Conservation (phyloP, 257 asterid species). For the Orobanche coerulescens region DNA sequence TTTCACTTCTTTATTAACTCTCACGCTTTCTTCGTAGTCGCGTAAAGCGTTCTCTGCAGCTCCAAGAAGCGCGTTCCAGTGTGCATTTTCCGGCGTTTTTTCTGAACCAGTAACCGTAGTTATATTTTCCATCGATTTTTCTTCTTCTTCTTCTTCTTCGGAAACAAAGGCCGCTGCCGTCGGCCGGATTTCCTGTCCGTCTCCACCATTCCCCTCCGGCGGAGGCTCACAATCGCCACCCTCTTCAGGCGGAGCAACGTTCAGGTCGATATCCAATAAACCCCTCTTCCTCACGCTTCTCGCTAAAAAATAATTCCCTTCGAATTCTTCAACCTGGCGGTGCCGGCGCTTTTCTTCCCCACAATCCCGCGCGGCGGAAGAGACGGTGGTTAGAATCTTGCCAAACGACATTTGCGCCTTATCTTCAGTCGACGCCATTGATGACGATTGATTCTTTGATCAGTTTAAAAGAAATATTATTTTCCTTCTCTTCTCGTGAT, state of each 20-base stretch:
- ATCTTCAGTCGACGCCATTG: constrained; percentile 21
- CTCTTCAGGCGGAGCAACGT: constrained; percentile 30
- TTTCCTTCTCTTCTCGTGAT: not conserved
- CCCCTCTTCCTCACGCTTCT: constrained; percentile 23
- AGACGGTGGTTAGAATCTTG: not conserved
- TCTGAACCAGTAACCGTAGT: constrained; percentile 3
- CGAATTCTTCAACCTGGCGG: not conserved
- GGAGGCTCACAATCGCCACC: constrained; percentile 14
- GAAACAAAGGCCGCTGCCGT: constrained; percentile 12
- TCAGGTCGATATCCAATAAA: constrained; percentile 29
- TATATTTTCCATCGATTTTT: not conserved
- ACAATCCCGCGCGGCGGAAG: constrained; percentile 4
- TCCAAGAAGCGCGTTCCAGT: constrained; percentile 29
- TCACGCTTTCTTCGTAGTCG: constrained; percentile 20
- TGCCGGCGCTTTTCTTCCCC: not conserved
- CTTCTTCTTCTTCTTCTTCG: no score
- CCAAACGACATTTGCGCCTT: constrained; percentile 15
- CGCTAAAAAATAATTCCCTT: not conserved
- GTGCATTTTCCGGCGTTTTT: not conserved
- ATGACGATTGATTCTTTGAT: constrained; percentile 7
- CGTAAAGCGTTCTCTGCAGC: constrained; percentile 20
- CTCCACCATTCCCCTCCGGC: not conserved
- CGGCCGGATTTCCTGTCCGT: not conserved
- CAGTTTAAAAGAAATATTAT: not conserved
- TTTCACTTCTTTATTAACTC: not conserved